Conservation (phyloP, 164 flowering plant species). For the Chloranthus sessilifolius region DNA sequence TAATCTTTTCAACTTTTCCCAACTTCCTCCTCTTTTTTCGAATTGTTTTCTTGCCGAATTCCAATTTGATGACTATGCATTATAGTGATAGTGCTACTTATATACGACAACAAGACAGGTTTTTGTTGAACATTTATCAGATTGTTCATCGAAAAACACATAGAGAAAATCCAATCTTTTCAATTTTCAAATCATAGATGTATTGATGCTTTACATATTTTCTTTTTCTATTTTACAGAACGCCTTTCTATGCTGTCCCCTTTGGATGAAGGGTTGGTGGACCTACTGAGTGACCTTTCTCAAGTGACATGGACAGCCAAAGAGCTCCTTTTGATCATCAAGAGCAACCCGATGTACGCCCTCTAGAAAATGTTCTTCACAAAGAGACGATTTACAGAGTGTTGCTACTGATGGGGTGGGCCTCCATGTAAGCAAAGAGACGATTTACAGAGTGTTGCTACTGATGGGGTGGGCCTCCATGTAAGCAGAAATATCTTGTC, state of each 20-base stretch:
- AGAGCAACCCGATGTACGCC: slow-evolving; percentile 1
- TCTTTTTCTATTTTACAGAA: slow-evolving; percentile 23
- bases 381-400: neutral
- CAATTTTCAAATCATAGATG: neutral
- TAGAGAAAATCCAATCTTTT: neutral
- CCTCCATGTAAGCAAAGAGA: neutral
- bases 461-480: neutral
- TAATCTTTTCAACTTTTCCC: too few species aligned
- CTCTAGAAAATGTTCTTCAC: neutral
- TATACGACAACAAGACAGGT: too few species aligned
- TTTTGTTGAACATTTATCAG: neutral
- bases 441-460: neutral
- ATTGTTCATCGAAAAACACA: neutral
- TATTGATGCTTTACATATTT: neutral
- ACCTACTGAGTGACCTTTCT: slow-evolving; percentile 30
- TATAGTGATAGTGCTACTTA: neutral
- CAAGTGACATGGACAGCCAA: slow-evolving; percentile 49
- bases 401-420: neutral
- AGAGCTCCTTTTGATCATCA: slow-evolving; percentile 35
- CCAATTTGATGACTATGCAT: neutral
- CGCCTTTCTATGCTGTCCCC: slow-evolving; percentile 14
- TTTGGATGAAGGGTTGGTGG: slow-evolving; percentile 24
- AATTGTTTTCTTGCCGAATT: too few species aligned
- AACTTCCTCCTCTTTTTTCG: too few species aligned
- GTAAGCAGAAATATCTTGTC: neutral